Percentiles rank a stretch among this genome's conserved stretches.
These are phyloP conservation scores for Aspergillus pseudoglaucus DNA, from an alignment of 2,329 filamentous ascomycete genomes.

Conservation along the genomic window DNA sequence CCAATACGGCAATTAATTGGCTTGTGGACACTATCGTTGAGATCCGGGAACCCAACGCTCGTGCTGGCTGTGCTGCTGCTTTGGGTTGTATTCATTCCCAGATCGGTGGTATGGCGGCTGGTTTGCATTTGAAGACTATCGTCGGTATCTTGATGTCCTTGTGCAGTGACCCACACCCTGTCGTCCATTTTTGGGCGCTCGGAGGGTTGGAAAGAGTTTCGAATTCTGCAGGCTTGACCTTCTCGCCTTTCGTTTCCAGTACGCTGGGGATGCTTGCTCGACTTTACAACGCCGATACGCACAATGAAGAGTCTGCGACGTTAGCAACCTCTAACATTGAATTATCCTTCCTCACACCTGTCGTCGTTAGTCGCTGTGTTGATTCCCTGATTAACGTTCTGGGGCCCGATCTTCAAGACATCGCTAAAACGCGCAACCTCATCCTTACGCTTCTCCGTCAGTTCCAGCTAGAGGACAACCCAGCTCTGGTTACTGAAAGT, in stretches of 20 bases:
- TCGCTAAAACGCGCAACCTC: constrained; percentile 83
- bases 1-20: constrained; percentile 81
- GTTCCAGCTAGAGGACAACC: constrained; percentile 69
- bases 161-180: constrained; percentile 88
- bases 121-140: constrained; percentile 93
- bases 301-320: constrained; percentile 75
- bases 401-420: constrained; percentile 88
- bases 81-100: constrained; percentile 90
- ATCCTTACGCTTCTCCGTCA: constrained; percentile 80
- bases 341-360: constrained; percentile 72
- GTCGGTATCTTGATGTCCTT: constrained; percentile 97
- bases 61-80: constrained; percentile 90
- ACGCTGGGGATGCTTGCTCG: constrained; percentile 91
- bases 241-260: constrained; percentile 82
- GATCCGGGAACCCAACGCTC: constrained; percentile 86
- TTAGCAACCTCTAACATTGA: constrained; percentile 85
- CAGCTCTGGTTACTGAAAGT: constrained; percentile 66
- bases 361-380: constrained; percentile 78
- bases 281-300: constrained; percentile 83
- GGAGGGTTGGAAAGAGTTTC: constrained; percentile 81
- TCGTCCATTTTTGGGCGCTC: constrained; percentile 93
- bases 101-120: constrained; percentile 94
- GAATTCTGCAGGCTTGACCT: constrained; percentile 86
- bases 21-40: constrained; percentile 90
- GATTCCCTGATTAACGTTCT: constrained; percentile 96